Evolutionary conservation across 2,329 filamentous ascomycete genomes (phyloP).

Genomic region (Aspergillus fumigatiaffinis): DNA sequence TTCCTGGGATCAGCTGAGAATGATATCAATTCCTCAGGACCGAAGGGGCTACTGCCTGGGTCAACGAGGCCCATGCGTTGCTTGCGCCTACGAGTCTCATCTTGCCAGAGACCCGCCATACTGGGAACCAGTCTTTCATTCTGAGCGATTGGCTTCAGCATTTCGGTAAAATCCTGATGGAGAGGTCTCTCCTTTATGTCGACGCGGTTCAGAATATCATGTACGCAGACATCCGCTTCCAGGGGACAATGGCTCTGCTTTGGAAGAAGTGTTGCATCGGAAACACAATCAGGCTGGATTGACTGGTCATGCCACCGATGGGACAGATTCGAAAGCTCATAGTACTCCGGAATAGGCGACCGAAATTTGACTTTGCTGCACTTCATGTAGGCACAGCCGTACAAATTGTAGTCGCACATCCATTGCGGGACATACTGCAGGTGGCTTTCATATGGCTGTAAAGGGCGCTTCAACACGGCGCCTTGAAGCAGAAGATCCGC

Average conservation of each 20-base stretch:
- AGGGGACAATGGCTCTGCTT: conserved; percentile 83
- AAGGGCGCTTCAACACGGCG: conserved; percentile 72
- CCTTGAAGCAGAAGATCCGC: conserved; percentile 85
- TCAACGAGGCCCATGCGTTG: conserved; percentile 62
- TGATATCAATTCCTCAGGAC: conserved; percentile 73
- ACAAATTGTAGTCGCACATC: conserved; percentile 98
- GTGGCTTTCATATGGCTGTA: conserved; percentile 94
- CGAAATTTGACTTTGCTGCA: conserved; percentile 69
- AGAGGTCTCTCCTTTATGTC: conserved; percentile 71
- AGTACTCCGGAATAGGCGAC: conserved; percentile 66
- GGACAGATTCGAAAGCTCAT: conserved; percentile 56
- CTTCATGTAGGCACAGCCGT: conserved; percentile 85
- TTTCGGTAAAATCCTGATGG: conserved; percentile 84
- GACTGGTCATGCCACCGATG: conserved; percentile 80
- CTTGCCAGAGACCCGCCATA: conserved; percentile 89
- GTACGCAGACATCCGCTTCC: conserved; percentile 83
- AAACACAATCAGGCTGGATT: conserved; percentile 57
- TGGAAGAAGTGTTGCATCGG: conserved; percentile 62
- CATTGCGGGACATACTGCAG: conserved; percentile 90
- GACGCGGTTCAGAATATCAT: conserved; percentile 79
- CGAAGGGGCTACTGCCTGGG: conserved; percentile 70
- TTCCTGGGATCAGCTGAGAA: conserved; percentile 82
- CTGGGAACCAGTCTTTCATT: conserved; percentile 85
- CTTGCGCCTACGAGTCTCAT: conserved; percentile 78
- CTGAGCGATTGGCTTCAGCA: conserved; percentile 56